These are phyloP conservation scores for Talaromyces borbonicus DNA, from an alignment of 495 filamentous ascomycete species.

Conservation along the genomic window DNA sequence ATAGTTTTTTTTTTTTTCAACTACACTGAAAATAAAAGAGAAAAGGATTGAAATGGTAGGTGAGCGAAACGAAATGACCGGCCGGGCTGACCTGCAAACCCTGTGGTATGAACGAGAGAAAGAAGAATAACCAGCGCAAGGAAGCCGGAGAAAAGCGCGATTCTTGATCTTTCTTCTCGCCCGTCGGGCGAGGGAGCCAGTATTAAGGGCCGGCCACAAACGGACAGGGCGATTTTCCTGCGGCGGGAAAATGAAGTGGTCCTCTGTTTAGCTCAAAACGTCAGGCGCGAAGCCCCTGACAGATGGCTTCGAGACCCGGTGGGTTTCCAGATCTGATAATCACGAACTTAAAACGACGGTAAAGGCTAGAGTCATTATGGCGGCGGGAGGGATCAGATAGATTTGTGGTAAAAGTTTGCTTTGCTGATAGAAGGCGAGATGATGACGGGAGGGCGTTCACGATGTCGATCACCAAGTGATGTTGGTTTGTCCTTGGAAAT, in stretches of 20 bases:
- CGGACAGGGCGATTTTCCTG: no score
- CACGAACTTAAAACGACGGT: background rate
- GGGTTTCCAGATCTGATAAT: background rate
- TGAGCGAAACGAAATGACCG: background rate
- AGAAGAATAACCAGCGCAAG: no score
- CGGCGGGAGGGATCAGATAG: no score
- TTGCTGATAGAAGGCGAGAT: background rate
- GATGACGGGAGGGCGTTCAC: no score
- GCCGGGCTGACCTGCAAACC: constrained; percentile 3
- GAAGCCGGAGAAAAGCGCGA: background rate
- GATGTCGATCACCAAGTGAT: no score
- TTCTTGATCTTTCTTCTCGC: background rate
- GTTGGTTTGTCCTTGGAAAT: no score
- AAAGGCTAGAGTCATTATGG: constrained; percentile 1
- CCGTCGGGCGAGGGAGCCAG: background rate
- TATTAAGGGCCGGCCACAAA: background rate
- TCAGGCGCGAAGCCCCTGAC: background rate
- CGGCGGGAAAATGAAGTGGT: background rate
- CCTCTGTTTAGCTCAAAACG: background rate
- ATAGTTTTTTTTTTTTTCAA: no score
- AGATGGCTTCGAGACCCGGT: background rate
- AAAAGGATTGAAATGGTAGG: background rate
- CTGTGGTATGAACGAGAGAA: background rate
- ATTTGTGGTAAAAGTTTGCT: background rate
- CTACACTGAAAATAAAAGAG: background rate